A percentile compares a stretch with the other conserved stretches of the same genome.
These are phyloP conservation scores for Scheffersomyces parashehatae DNA, from an alignment of 1,139 yeast species.

Conservation along the genomic window DNA sequence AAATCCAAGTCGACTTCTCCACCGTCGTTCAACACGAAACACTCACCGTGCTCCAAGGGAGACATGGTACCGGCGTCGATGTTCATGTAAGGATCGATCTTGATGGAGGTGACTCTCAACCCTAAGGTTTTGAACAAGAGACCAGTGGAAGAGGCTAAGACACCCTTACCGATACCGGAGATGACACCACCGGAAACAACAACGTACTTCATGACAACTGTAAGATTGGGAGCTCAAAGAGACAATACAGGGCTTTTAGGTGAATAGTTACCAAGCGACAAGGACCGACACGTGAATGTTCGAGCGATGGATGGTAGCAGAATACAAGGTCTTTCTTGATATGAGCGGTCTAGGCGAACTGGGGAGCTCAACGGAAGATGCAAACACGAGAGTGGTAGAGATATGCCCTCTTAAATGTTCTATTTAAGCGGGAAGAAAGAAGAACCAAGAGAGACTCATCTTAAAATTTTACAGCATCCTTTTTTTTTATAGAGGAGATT, in stretches of 20 bases:
- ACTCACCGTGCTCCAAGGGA: conserved; percentile 98
- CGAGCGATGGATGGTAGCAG: too few species aligned
- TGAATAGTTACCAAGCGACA: too few species aligned
- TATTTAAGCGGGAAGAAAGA: conserved; percentile 53
- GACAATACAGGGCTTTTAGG: neutral
- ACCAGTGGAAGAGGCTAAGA: conserved; percentile 95
- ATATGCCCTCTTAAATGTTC: conserved; percentile 48
- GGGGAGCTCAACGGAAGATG: too few species aligned
- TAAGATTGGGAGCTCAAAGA: neutral
- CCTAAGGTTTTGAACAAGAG: conserved; percentile 92
- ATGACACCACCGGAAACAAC: conserved; percentile 99
- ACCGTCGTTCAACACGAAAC: conserved; percentile 96
- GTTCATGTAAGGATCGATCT: conserved; percentile 98
- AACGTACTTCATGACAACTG: conserved; percentile 82
- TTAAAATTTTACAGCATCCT: too few species aligned
- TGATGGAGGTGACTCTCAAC: conserved; percentile 91
- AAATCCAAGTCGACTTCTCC: conserved; percentile 98
- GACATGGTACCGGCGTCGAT: conserved; percentile 99
- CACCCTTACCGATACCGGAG: conserved; percentile 99
- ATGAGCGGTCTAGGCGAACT: too few species aligned
- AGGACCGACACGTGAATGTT: too few species aligned
- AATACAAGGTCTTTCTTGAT: too few species aligned
- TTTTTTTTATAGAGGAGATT: too few species aligned
- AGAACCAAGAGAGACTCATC: conserved; percentile 3
- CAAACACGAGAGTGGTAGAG: conserved; percentile 9